Base-by-base conservation (phyloP, 257 asterid species). In the Nicotiana knightiana region DNA sequence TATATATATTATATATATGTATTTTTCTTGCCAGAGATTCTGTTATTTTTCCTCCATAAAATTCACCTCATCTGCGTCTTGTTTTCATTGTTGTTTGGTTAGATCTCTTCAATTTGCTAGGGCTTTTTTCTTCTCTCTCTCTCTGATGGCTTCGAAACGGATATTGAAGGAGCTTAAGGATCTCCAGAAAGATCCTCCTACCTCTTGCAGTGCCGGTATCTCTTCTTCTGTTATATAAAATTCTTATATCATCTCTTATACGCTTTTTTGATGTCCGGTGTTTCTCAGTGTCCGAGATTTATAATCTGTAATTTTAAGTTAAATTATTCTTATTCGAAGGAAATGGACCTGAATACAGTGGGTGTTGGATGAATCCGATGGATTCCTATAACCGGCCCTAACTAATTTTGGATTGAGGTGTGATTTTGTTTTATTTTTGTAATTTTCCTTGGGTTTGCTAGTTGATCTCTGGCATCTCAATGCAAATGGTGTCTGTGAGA, bases 101-200 rank as follows among this genome's bases (percentile, higher is more conserved):
- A 70, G 59, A 70, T 70, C 59, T 70, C 11, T 68, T 37, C 10
- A 18, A n/a, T 68, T 43, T n/a, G 57, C 30, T 39, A 43, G 77
- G 58, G 33, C 11, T 67, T 12, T 39, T 68, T 9, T 43, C 1
- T 2, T 43, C 48, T 2, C 46, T 37, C 26, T 43, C 6, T 43
- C 59, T 21, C 1, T n/a, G n/a, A 73, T 73, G 79, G 79, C 79
- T 73, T 73, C 79, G 15, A 73, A 73, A 54, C 43, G 79, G 15
- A 73, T 73, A 48, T 51, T 73, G 79, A 73, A 73, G 62, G 79
- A 73, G 61, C 62, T 73, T 16, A 73, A 73, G 79, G 79, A 73
- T 35, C 79, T 73, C 12, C 79, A 73, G 26, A 73, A 73, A 26
- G 79, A 73, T 73, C 79, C 79, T 48, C 79, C 79, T 48, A 73